Evolutionary conservation across 2,329 filamentous ascomycete species (phyloP), one percentile per base, ranked within the genome.

Genomic region (Botrytis deweyae): DNA sequence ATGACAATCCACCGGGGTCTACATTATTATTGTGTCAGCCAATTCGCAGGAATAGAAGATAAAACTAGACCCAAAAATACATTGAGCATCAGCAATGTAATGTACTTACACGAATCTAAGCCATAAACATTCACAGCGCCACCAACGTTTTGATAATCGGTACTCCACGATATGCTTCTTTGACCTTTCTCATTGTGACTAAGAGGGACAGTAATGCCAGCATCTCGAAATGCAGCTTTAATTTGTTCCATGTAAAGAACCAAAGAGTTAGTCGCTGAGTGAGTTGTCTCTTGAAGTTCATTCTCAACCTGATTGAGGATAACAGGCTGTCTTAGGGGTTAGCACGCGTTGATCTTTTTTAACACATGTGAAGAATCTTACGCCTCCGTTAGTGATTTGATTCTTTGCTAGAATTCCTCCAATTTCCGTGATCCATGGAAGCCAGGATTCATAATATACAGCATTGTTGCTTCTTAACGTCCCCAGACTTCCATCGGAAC

Each of bases 271-370:
- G 79, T 82, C 0, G 85, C 78, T 6, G 79, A 78, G 73, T 87
- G 83, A 3, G 70, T 77, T 2, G 83, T 84, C 76, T 87, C 82
- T 74, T 84, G 83, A 36, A 87, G 81, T 76, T 88, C 87, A 71
- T 88, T 88, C 76, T 88, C 87, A 29, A 87, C 82, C 75, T 89
- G 86, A 63, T 84, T 84, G 16, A 88, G 79, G 62, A 87, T 86
- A 20, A 88, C 83, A 0, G 86, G 84, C 36, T 80, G n/a, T 67
- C 10, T 38, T 12, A 2, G 42, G 42, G 65, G 29, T 84, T 22
- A 88, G 79, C 55, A 87, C 25, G 14, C 44, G 9, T 18, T 86
- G 10, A 87, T 82, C 0, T 85, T 85, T 83, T n/a, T 77, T 36
- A 64, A 20, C 25, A 25, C 18, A 22, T 55, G 49, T 16, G 25